A percentile compares a stretch with the other conserved stretches of the same genome.
Conservation (phyloP, 179 eudicot genomes). For the Corrigiola litoralis region DNA sequence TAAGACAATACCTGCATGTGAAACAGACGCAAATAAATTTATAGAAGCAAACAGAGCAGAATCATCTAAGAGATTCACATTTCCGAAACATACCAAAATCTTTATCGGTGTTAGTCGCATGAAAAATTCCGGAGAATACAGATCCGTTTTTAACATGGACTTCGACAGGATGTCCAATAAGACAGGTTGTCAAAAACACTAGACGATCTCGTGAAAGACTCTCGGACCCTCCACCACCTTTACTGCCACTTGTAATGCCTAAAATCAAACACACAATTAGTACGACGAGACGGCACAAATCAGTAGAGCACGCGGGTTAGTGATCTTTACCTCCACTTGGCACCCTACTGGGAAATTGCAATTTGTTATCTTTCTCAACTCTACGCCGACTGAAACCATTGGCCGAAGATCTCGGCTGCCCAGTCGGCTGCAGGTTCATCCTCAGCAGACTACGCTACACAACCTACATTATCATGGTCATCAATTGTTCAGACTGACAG, state of each 20-base stretch:
- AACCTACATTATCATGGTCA: conserved; percentile 7
- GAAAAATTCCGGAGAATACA: conserved; percentile 72
- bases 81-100: conserved; percentile 63
- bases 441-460: conserved; percentile 20
- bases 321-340: conserved; percentile 39
- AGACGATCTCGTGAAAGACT: conserved; percentile 64
- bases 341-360: conserved; percentile 39
- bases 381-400: conserved; percentile 69
- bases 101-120: conserved; percentile 63
- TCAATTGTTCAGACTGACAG: not conserved
- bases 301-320: not conserved
- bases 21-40: conserved; percentile 18
- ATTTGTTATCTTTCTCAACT: conserved; percentile 55
- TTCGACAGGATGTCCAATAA: conserved; percentile 90
- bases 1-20: conserved; percentile 64
- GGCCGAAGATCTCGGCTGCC: conserved; percentile 53
- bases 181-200: conserved; percentile 66
- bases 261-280: conserved; percentile 12
- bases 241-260: conserved; percentile 38
- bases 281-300: not conserved
- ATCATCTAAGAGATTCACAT: conserved; percentile 2
- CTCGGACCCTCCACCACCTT: conserved; percentile 40
- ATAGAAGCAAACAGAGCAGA: no score
- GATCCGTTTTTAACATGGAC: conserved; percentile 92
- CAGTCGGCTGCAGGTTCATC: conserved; percentile 68